These are phyloP conservation scores for Chloranthus sessilifolius DNA, from an alignment of 164 flowering plant species.

Conservation along the genomic window DNA sequence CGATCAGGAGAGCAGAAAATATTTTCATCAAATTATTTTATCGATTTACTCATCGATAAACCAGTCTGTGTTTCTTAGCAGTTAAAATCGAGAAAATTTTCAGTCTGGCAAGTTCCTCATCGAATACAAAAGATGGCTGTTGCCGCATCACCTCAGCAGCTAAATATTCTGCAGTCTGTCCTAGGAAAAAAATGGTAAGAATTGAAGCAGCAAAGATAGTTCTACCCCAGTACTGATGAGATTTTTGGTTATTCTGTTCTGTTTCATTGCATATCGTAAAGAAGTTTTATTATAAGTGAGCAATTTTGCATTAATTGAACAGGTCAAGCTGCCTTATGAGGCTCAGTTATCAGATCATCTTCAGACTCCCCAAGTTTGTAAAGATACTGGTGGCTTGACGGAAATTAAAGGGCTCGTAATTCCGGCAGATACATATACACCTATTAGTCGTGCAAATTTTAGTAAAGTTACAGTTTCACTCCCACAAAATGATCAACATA, in stretches of 20 bases:
- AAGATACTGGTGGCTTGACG: conserved; percentile 18
- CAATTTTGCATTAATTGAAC: conserved; percentile 9
- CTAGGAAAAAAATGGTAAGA: conserved; percentile 45
- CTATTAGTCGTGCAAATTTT: conserved; percentile 11
- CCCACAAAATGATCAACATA: conserved; percentile 14
- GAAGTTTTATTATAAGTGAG: too few species aligned
- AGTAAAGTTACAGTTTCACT: conserved; percentile 15
- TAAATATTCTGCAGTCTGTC: conserved; percentile 23
- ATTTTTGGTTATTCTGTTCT: neutral
- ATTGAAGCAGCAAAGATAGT: neutral
- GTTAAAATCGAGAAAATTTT: conserved; percentile 22
- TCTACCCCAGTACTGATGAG: neutral
- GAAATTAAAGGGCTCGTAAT: conserved; percentile 4
- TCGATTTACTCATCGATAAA: too few species aligned
- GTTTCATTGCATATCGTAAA: neutral
- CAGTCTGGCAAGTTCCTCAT: conserved; percentile 22
- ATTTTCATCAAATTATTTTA: neutral
- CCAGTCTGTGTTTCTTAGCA: conserved; percentile 11
- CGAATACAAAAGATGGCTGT: conserved; percentile 15
- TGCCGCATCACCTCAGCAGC: conserved; percentile 12
- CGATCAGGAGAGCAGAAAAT: neutral
- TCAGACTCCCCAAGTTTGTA: conserved; percentile 11
- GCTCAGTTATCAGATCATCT: conserved; percentile 14
- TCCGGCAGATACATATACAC: conserved; percentile 18
- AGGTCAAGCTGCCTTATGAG: conserved; percentile 26